phyloP scores from a whole-genome alignment of 2,329 filamentous ascomycete genomes.

The Mycosphaerella sp. region DNA sequence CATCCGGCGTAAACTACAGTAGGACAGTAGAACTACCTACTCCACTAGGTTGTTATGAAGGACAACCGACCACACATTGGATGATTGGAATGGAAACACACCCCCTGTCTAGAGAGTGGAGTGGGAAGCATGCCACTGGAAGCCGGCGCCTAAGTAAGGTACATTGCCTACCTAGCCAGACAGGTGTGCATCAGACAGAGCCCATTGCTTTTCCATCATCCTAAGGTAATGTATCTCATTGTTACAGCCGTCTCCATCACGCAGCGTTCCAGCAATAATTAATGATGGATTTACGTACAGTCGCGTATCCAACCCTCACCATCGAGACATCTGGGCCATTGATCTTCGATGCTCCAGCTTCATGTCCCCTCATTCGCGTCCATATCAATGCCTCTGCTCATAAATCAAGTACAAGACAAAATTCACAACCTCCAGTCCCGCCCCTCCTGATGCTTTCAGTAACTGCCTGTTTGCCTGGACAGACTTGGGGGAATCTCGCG shows the following conservation, averaged over 20 bases:
- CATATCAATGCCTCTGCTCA: neutral
- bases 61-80: neutral
- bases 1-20: too few species aligned
- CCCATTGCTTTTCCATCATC: too few species aligned
- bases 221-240: too few species aligned
- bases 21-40: too few species aligned
- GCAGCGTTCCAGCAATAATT: neutral
- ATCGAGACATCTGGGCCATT: neutral
- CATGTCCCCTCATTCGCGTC: neutral
- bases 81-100: neutral
- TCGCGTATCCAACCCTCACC: neutral
- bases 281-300: neutral
- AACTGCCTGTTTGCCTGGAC: slow-evolving; percentile 6
- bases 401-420: slow-evolving; percentile 2
- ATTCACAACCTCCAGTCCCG: neutral
- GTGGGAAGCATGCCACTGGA: neutral
- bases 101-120: neutral
- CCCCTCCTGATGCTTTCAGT: slow-evolving; percentile 4
- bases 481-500: slow-evolving; percentile 9
- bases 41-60: too few species aligned
- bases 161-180: too few species aligned
- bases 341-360: neutral
- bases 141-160: too few species aligned
- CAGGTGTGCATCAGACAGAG: too few species aligned
- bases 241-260: neutral